Base-by-base conservation (phyloP, 345 rosid species). In the Punica granatum region DNA sequence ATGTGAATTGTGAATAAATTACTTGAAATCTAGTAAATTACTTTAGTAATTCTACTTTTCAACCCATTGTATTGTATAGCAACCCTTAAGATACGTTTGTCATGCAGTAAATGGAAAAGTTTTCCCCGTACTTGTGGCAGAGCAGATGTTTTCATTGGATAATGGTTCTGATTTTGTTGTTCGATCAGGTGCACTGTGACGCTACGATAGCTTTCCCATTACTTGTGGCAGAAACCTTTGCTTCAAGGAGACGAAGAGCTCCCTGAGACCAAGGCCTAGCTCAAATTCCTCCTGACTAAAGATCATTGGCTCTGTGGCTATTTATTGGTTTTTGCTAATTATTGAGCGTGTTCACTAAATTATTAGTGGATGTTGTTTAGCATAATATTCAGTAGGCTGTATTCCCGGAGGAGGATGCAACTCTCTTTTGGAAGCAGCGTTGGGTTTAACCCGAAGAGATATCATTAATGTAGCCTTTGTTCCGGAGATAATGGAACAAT, bases 191-290 rank as follows among this genome's bases (percentile, higher is more conserved):
- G 31, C 88, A 88, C 69, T 91, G 99, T 69, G 99, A 94, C 74
- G 99, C 99, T 65, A 94, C 98, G 33, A 88, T 91, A 64, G 99
- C 97, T 61, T 94, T 91, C 74, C 98, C 98, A 8, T 76, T 91
- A 62, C 79, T 94, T 75, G 93, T 94, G 69, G 97, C 97, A 0
- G 93, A 89, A 81, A 94, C 99, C 70, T 94, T 94, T 82, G 97
- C 96, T 28, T 62, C 88, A 0, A 85, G 79, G 74, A 75, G 67
- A 68, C 75, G 73, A 76, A n/a, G 65, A 36, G 32, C 64, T 12
- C 19, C 6, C 32, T 13, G 58, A 75, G 60, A 67, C 72, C n/a
- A 63, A 65, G 32, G 58, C 33, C 42, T 70, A 46, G 34, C 58
- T 41, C 60, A 69, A 62, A 53, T 49, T 66, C 43, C 14, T 16